These are phyloP conservation scores for Raffaelea ambrosiae DNA, from an alignment of 2,329 filamentous ascomycete species.

Conservation along the genomic window DNA sequence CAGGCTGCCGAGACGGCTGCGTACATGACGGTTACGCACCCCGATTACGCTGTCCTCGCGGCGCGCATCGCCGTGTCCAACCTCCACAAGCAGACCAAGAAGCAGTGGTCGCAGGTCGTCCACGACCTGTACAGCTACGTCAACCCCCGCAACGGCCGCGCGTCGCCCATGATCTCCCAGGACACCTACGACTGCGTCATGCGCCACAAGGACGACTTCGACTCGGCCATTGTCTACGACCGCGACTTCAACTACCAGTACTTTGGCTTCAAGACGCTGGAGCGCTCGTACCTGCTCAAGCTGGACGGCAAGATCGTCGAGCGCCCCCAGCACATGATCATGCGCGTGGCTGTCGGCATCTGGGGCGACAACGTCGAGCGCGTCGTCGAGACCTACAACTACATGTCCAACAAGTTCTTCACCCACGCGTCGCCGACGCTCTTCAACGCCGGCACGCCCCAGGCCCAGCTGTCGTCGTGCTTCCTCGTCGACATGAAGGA, in stretches of 20 bases:
- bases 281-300: slow-evolving; percentile 94
- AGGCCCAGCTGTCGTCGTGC: slow-evolving; percentile 92
- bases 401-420: slow-evolving; percentile 98
- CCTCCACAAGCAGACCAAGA: slow-evolving; percentile 99
- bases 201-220: slow-evolving; percentile 92
- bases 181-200: slow-evolving; percentile 87
- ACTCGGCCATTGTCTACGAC: slow-evolving; percentile 98
- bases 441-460: slow-evolving; percentile 94
- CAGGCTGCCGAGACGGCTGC: slow-evolving; percentile 97
- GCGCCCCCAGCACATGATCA: slow-evolving; percentile 98
- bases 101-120: slow-evolving; percentile 96
- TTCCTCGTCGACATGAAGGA: slow-evolving; percentile 99
- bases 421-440: slow-evolving; percentile 96
- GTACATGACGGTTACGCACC: slow-evolving; percentile 99
- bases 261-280: slow-evolving; percentile 98
- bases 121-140: slow-evolving; percentile 91
- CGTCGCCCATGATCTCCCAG: slow-evolving; percentile 91
- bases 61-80: slow-evolving; percentile 98
- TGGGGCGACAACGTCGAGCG: slow-evolving; percentile 92
- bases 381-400: slow-evolving; percentile 94
- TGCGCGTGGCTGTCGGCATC: slow-evolving; percentile 96
- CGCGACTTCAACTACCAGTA: slow-evolving; percentile 99
- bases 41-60: slow-evolving; percentile 96
- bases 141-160: slow-evolving; percentile 80
- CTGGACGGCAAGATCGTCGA: slow-evolving; percentile 94